These are phyloP conservation scores for Sisymbrium irio DNA, from an alignment of 345 rosid genomes.

Conservation along the genomic window DNA sequence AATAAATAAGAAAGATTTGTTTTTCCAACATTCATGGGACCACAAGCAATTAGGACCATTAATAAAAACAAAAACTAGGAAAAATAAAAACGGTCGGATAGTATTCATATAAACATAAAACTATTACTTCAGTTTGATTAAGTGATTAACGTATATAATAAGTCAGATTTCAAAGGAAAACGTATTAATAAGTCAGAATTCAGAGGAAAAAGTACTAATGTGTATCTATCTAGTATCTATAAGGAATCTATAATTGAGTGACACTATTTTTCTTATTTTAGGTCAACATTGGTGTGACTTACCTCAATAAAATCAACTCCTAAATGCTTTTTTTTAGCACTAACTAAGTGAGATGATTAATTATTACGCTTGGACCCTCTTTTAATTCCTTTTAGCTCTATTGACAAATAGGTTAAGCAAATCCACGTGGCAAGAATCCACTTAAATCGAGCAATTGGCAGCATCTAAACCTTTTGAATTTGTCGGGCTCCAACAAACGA, in stretches of 20 bases:
- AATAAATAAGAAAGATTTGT: neutral
- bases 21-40: slow-evolving; percentile 17
- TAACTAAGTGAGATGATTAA: slow-evolving; percentile 21
- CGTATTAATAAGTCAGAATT: no score
- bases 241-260: no score
- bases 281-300: slow-evolving; percentile 3
- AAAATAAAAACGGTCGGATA: neutral
- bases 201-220: neutral
- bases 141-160: neutral
- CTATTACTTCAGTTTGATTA: neutral
- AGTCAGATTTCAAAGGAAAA: neutral
- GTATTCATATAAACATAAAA: neutral
- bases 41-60: slow-evolving; percentile 1
- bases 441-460: neutral
- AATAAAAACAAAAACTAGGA: neutral
- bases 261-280: neutral
- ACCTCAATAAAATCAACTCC: neutral
- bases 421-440: slow-evolving; percentile 25
- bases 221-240: neutral
- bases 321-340: slow-evolving; percentile 18
- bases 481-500: slow-evolving; percentile 23
- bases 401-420: neutral
- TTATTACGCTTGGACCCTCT: slow-evolving; percentile 17
- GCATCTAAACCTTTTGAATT: slow-evolving; percentile 3
- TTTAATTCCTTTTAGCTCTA: neutral